Base-by-base conservation (phyloP, 2,329 filamentous ascomycete genomes). In the Chalara sp. region DNA sequence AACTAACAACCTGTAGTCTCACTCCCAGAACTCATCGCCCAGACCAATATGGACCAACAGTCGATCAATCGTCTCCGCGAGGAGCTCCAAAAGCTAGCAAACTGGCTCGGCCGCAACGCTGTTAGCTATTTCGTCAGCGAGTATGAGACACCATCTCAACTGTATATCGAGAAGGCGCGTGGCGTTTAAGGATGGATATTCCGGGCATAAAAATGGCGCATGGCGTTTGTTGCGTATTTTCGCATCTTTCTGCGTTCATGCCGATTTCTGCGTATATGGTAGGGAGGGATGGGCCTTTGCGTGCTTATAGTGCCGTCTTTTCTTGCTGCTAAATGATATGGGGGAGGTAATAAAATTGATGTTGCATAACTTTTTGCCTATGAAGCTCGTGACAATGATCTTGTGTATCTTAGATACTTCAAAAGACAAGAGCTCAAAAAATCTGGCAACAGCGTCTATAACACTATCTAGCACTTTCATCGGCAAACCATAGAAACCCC, bases 21-120 rank as follows among this genome's bases (percentile, higher is more conserved):
- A 1, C 83, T 97, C 60, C 92, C 93, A 0, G 93, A 99, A 65
- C 82, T 97, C 40, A 84, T 97, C 55, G 91, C 91, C 4, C 93
- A 99, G 67, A 99, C 93, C 48, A 97, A 97, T 70, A 96, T 99
- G 90, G 93, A 97, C 64, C 78, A 86, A 48, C 90, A 95, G 67
- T 91, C 90, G 2, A 89, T 96, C 41, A 87, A 85, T 55, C 86
- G 90, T 44, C 80, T 97, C 30, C 85, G 90, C 10, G 89, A 96
- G 62, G 93, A 99, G 67, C 78, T 99, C 12, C 79, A 81, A 59
- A 92, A 90, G 69, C 84, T 99, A 69, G 89, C 86, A 8, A 77
- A 81, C 49, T 99, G 91, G 89, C 76, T 99, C 50, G 80, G 84
- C 53, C 87, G 85, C 60, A 64, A 65, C 62, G 82, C 84, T 11